phyloP scores from a whole-genome alignment of 2,329 filamentous ascomycete species.

The Celoporthe dispersa region DNA sequence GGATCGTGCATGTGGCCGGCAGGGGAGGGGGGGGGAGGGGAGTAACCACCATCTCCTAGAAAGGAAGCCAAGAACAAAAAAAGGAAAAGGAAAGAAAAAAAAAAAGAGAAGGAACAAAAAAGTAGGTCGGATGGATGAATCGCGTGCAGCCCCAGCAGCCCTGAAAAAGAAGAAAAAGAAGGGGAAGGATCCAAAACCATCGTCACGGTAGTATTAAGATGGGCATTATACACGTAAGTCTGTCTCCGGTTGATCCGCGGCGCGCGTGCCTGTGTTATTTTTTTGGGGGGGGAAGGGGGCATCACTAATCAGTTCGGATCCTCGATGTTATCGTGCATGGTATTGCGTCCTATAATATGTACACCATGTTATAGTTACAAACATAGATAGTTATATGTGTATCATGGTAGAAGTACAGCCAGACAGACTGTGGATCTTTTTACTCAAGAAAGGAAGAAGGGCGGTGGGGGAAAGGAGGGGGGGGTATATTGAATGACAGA shows the following conservation, averaged over 20 bases:
- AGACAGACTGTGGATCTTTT: neutral
- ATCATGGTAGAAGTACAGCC: neutral
- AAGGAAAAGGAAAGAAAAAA: neutral
- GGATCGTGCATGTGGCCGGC: neutral
- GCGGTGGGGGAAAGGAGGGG: neutral
- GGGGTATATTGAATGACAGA: no score
- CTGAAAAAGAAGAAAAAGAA: no score
- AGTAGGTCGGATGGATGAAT: neutral
- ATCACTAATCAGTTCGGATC: neutral
- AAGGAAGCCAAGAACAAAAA: neutral
- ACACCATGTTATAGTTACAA: neutral
- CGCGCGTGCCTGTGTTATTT: neutral
- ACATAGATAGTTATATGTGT: neutral
- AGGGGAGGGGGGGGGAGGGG: neutral
- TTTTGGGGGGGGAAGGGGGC: no score
- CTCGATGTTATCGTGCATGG: neutral
- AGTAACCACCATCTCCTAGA: neutral
- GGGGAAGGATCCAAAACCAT: neutral
- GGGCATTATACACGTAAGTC: neutral
- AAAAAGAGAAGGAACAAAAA: neutral
- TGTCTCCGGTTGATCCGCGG: neutral
- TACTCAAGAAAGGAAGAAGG: no score
- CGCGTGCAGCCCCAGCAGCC: neutral
- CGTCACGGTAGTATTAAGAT: neutral
- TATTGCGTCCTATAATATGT: neutral